Evolutionary conservation across 345 rosid species (phyloP).

Genomic region (Triadica sebifera): DNA sequence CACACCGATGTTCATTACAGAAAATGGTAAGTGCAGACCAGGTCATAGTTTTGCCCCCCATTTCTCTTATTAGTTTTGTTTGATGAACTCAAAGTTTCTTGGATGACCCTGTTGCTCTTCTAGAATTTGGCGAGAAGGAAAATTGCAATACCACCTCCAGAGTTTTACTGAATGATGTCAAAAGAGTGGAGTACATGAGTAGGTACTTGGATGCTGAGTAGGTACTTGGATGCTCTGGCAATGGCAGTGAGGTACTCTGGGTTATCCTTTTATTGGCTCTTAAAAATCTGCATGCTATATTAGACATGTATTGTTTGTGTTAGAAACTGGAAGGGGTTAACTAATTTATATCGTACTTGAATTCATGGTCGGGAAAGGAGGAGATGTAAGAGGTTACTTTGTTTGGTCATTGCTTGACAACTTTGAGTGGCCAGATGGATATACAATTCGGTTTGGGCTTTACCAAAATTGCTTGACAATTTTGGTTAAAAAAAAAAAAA

Average conservation of each 20-base stretch:
- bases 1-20: slow-evolving; percentile 51
- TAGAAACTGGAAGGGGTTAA: too few species aligned
- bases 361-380: slow-evolving; percentile 59
- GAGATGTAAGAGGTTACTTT: slow-evolving; percentile 73
- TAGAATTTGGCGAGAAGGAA: slow-evolving; percentile 51
- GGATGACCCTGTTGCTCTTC: neutral
- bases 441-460: slow-evolving; percentile 54
- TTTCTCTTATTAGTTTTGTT: neutral
- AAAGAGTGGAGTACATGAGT: slow-evolving; percentile 57
- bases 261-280: neutral
- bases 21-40: slow-evolving; percentile 43
- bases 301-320: too few species aligned
- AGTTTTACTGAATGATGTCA: slow-evolving; percentile 38
- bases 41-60: too few species aligned
- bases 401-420: slow-evolving; percentile 77
- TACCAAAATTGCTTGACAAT: too few species aligned
- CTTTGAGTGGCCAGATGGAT: slow-evolving; percentile 68
- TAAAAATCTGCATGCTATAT: too few species aligned
- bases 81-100: neutral
- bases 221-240: slow-evolving; percentile 44
- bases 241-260: slow-evolving; percentile 60
- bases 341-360: too few species aligned
- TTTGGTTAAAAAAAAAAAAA: too few species aligned
- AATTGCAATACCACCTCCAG: slow-evolving; percentile 7
- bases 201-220: too few species aligned